Conservation (phyloP, 2,329 filamentous ascomycete species). For the Fusarium decemcellulare region DNA sequence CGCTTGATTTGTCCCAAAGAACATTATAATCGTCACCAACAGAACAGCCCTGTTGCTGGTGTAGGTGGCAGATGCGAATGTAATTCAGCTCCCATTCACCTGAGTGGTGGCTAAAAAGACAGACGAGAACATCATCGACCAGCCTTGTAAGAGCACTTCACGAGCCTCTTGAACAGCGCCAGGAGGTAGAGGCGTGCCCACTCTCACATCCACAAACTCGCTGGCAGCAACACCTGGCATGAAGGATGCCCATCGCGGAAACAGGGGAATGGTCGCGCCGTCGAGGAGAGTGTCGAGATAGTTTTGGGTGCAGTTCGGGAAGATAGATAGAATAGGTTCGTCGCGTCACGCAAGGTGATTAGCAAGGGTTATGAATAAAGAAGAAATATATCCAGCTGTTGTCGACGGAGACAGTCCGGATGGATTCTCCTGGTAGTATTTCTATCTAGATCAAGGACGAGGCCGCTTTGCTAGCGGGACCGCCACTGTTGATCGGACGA, state of each 20-base stretch:
- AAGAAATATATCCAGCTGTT: neutral
- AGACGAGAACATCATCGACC: neutral
- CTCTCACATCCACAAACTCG: neutral
- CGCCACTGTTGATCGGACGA: too few relatives aligned
- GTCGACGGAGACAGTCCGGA: neutral
- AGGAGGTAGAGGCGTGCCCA: neutral
- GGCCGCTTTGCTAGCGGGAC: neutral
- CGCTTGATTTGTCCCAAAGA: too few relatives aligned
- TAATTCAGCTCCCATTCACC: neutral
- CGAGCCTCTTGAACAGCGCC: neutral
- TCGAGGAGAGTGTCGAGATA: constrained; percentile 42
- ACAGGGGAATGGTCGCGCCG: neutral
- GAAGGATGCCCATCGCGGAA: neutral
- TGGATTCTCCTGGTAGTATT: neutral
- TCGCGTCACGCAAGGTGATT: too few relatives aligned
- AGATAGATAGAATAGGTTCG: neutral
- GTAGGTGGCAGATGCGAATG: neutral
- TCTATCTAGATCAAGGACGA: neutral
- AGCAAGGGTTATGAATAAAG: too few relatives aligned
- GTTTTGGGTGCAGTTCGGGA: constrained; percentile 44
- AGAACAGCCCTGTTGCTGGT: neutral
- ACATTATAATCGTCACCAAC: too few relatives aligned
- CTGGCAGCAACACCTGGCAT: neutral
- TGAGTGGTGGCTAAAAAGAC: neutral
- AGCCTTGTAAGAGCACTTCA: neutral